Evolutionary conservation across 306 rosid species (phyloP).

Genomic region (Casuarina glauca): DNA sequence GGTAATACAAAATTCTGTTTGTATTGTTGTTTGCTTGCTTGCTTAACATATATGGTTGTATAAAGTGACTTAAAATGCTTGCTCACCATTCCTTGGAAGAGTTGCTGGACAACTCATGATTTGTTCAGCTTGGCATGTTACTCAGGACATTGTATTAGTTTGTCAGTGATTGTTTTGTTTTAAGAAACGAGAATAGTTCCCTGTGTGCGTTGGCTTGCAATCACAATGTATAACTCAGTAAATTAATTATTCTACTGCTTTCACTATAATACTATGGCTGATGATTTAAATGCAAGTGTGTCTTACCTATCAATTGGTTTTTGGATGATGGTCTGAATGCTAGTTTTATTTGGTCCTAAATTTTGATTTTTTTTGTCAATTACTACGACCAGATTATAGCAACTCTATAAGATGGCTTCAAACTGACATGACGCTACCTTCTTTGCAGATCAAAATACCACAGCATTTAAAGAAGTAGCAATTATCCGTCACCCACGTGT

Average conservation of each 20-base stretch:
- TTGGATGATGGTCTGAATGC: neutral
- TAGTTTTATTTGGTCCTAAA: neutral
- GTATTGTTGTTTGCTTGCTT: slow-evolving; percentile 15
- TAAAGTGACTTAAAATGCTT: slow-evolving; percentile 6
- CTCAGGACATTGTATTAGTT: neutral
- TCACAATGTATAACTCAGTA: neutral
- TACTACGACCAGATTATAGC: neutral
- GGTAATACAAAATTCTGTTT: slow-evolving; percentile 39
- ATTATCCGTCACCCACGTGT: slow-evolving; percentile 85
- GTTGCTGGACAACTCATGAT: neutral
- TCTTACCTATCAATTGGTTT: neutral
- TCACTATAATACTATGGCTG: neutral
- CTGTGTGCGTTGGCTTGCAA: neutral
- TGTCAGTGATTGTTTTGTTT: neutral
- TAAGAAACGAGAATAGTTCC: neutral
- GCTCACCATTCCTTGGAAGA: neutral
- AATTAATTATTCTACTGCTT: neutral
- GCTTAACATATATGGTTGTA: slow-evolving; percentile 14
- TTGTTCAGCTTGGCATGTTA: slow-evolving; percentile 9
- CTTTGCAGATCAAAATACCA: slow-evolving; percentile 82
- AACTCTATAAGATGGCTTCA: neutral
- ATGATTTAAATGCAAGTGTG: neutral
- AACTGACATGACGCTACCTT: slow-evolving; percentile 12
- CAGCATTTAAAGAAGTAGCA: slow-evolving; percentile 92
- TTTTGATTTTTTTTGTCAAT: neutral